Evolutionary conservation across 2,329 filamentous ascomycete genomes (phyloP), one percentile per base, ranked within the genome.

Genomic region (Cordyceps militaris): DNA sequence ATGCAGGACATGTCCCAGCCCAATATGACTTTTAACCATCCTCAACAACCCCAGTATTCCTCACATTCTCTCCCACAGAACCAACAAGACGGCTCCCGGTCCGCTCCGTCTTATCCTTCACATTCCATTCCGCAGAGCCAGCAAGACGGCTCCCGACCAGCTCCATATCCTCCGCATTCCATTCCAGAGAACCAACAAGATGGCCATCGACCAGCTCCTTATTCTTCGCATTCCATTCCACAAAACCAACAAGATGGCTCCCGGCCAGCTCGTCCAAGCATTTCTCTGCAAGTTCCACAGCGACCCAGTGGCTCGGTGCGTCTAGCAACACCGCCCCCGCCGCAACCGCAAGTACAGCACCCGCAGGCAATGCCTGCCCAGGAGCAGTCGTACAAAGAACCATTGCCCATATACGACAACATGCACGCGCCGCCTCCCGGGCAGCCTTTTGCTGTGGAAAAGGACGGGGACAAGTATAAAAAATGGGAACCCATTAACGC

Each of bases 241-340:
- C 36, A 50, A 4, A 50, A 14, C 3, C 38, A 57, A 13, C 36
- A 42, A 21, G 55, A 50, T 28, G 38, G 55, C 14, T 26, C 46
- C 32, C 56, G 72, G 40, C 69, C 71, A 43, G 60, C 65, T 13
- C 66, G 72, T 16, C 73, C 73, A 4, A 73, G 64, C 59, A 74
- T 75, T 59, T 74, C 73, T 34, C 63, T 76, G 5, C 72, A 74
- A 38, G 72, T 74, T 3, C 73, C 73, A 0, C 77, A 84, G 62
- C 78, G 85, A 59, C 73, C 78, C 19, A 77, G 83, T 1, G 83
- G 83, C 1, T 76, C 80, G 3, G 82, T 88, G 0, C 76, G 83
- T 58, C 73, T 88, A 14, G 84, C 85, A 24, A 88, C 85, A 9
- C 80, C 80, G 34, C 77, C 77, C 8, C 71, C 73, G 1, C 14